These are phyloP conservation scores for Yamadazyma blattariae DNA, from an alignment of 1,139 yeast genomes.

Conservation along the genomic window DNA sequence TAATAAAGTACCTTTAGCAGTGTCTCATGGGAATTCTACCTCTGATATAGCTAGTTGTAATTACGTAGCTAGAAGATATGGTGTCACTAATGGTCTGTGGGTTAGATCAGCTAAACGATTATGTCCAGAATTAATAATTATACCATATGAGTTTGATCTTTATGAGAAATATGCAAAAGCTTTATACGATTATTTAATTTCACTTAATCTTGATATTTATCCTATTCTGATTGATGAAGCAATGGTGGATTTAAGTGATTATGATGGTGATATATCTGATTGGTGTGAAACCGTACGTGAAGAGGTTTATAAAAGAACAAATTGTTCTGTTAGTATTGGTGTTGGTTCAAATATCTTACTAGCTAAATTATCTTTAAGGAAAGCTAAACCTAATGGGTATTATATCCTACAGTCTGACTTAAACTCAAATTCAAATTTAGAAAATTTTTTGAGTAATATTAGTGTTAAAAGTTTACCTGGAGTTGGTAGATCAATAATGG, in stretches of 20 bases:
- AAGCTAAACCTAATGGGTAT: conserved; percentile 80
- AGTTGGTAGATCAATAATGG: conserved; percentile 57
- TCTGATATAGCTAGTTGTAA: conserved; percentile 92
- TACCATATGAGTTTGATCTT: conserved; percentile 72
- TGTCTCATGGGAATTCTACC: conserved; percentile 71
- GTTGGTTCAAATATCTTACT: conserved; percentile 66
- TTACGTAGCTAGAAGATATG: conserved; percentile 72
- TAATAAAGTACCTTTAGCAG: conserved; percentile 67
- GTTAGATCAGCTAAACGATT: conserved; percentile 55
- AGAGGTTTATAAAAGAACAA: conserved; percentile 45
- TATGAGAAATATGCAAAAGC: conserved; percentile 54
- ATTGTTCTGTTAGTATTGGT: conserved; percentile 78
- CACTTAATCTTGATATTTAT: conserved; percentile 55
- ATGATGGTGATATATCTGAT: conserved; percentile 17
- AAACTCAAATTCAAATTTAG: conserved; percentile 23
- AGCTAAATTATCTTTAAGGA: conserved; percentile 72
- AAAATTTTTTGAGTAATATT: conserved; percentile 40
- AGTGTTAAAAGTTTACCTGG: conserved; percentile 73
- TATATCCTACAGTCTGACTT: too few relatives aligned
- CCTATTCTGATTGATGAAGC: conserved; percentile 96
- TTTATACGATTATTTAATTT: conserved; percentile 54
- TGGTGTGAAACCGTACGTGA: conserved; percentile 42
- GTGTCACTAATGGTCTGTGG: conserved; percentile 92
- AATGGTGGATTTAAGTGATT: conserved; percentile 61
- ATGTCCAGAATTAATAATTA: conserved; percentile 62